These are phyloP conservation scores for Mortierella antarctica DNA, from an alignment of 192 early-diverging fungal species.

Conservation along the genomic window DNA sequence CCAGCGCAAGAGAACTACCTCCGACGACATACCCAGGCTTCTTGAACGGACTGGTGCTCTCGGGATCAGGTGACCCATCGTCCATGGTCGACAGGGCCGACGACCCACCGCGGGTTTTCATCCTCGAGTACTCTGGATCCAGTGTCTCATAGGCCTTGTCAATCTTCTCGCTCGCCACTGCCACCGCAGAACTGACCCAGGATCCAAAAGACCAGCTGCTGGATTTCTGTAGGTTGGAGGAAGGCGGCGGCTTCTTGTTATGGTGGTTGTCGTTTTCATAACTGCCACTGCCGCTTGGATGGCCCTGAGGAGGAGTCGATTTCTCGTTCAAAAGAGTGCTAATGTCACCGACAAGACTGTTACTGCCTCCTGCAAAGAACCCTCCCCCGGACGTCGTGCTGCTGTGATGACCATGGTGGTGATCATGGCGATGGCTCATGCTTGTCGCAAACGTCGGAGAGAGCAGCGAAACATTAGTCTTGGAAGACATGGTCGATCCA, in stretches of 20 bases:
- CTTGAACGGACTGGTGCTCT: conserved; percentile 23
- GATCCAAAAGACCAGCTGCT: conserved; percentile 54
- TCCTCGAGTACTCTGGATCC: conserved; percentile 46
- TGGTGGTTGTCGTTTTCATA: conserved; percentile 4
- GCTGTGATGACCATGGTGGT: conserved; percentile 9
- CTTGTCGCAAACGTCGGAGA: conserved; percentile 18
- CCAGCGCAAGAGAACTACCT: conserved; percentile 41
- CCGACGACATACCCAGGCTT: conserved; percentile 49
- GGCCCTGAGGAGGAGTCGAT: conserved; percentile 4
- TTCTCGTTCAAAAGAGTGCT: conserved; percentile 31
- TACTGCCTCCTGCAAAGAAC: not conserved
- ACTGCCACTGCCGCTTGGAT: not conserved
- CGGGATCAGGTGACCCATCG: not conserved
- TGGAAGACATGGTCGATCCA: not conserved
- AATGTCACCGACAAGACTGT: conserved; percentile 44
- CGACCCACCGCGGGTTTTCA: conserved; percentile 19
- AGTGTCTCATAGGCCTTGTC: conserved; percentile 48
- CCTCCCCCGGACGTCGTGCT: not conserved
- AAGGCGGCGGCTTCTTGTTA: conserved; percentile 7
- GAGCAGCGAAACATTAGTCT: conserved; percentile 16
- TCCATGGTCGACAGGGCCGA: not conserved
- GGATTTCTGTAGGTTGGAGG: conserved; percentile 23
- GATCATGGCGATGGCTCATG: conserved; percentile 51
- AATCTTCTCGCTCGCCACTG: conserved; percentile 33
- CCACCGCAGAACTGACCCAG: conserved; percentile 50